A percentile compares a stretch with the other conserved stretches of the same genome.
These are phyloP conservation scores for Vigna trinervia DNA, from an alignment of 306 rosid genomes.

Conservation along the genomic window DNA sequence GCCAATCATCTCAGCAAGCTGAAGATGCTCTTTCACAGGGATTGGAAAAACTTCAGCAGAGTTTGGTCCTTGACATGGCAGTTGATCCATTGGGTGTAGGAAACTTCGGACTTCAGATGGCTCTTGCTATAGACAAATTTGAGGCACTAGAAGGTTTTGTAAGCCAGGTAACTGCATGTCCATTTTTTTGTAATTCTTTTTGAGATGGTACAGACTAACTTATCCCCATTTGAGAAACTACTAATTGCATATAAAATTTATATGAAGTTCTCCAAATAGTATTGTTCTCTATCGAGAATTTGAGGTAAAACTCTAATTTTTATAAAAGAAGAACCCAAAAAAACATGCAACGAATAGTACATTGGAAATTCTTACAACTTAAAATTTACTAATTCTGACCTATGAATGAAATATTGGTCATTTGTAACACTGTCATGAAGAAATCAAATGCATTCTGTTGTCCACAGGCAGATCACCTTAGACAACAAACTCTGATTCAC, in stretches of 20 bases:
- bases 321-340: too few relatives aligned
- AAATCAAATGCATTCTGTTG: constrained; percentile 30
- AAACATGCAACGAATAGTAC: too few relatives aligned
- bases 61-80: constrained; percentile 61
- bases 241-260: neutral
- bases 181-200: neutral
- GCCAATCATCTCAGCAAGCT: constrained; percentile 81
- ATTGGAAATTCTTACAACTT: constrained; percentile 5
- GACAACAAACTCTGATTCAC: constrained; percentile 73
- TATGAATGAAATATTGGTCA: neutral
- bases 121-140: constrained; percentile 61
- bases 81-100: constrained; percentile 50
- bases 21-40: constrained; percentile 93
- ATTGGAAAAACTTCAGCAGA: constrained; percentile 79
- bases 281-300: too few relatives aligned
- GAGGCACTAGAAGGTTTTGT: constrained; percentile 78
- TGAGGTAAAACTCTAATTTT: too few relatives aligned
- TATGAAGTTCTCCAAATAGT: too few relatives aligned
- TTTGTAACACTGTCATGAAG: neutral
- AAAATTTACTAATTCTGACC: neutral
- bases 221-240: constrained; percentile 12
- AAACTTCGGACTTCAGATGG: constrained; percentile 63
- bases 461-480: constrained; percentile 84
- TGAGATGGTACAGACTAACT: neutral
- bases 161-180: constrained; percentile 64